Conservation (phyloP, 768 basidiomycete species). For the Tubosaeta sp. region DNA sequence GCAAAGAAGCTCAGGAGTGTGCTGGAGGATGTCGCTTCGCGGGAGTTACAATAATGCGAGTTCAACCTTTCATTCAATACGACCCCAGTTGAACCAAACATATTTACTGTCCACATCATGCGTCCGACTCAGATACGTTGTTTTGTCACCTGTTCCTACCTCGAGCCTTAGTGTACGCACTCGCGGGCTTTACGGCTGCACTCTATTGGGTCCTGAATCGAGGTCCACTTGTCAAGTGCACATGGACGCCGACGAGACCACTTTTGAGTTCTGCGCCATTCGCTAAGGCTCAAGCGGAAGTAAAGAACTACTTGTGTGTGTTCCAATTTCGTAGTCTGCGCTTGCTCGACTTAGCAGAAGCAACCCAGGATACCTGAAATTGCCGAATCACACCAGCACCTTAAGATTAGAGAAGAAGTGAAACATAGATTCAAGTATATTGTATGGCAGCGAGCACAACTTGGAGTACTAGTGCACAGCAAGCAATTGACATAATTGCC, state of each 20-base stretch:
- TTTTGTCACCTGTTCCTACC: too few relatives aligned
- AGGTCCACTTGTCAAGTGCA: neutral
- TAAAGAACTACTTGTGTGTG: too few relatives aligned
- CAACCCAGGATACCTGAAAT: too few relatives aligned
- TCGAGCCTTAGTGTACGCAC: neutral
- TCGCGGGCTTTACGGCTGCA: neutral
- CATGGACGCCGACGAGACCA: too few relatives aligned
- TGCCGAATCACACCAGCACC: too few relatives aligned
- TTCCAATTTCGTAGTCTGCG: too few relatives aligned
- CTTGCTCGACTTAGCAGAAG: too few relatives aligned
- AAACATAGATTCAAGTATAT: conserved; percentile 22
- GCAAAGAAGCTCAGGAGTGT: conserved; percentile 41
- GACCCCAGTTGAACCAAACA: neutral
- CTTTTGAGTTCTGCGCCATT: too few relatives aligned
- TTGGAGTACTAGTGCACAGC: neutral
- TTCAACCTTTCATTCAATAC: neutral
- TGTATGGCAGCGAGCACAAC: conserved; percentile 1
- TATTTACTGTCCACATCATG: too few relatives aligned
- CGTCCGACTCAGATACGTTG: neutral
- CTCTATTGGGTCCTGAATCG: neutral
- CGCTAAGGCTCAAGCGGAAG: too few relatives aligned
- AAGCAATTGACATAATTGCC: neutral
- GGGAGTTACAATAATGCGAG: conserved; percentile 24
- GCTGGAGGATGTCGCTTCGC: conserved; percentile 32
- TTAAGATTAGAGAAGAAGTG: neutral